A percentile compares a stretch with the other conserved stretches of the same genome.
Conservation (phyloP, 2,329 filamentous ascomycete genomes). For the Paecilomyces sp. region DNA sequence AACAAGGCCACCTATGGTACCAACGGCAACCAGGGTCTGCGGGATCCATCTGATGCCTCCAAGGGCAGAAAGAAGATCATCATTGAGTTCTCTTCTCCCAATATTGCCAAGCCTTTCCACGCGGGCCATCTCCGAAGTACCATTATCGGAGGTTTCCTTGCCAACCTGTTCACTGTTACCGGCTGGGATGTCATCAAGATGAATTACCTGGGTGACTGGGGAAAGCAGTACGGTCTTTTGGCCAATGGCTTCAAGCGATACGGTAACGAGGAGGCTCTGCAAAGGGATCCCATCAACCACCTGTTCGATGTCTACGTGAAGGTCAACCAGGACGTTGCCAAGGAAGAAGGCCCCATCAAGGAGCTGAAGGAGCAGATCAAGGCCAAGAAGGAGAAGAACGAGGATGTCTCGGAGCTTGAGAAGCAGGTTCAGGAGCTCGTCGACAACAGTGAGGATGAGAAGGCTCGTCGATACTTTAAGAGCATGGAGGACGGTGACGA, state of each 20-base stretch:
- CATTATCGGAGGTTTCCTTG: slow-evolving; percentile 60
- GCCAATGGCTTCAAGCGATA: slow-evolving; percentile 57
- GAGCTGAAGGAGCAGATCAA: slow-evolving; percentile 45
- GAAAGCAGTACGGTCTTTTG: slow-evolving; percentile 60
- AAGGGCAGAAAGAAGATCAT: slow-evolving; percentile 54
- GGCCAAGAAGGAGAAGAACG: slow-evolving; percentile 40
- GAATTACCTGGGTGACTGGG: slow-evolving; percentile 65
- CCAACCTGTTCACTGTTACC: slow-evolving; percentile 54
- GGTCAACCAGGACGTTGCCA: slow-evolving; percentile 51
- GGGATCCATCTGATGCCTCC: slow-evolving; percentile 49
- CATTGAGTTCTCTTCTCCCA: slow-evolving; percentile 60
- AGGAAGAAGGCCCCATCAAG: slow-evolving; percentile 53
- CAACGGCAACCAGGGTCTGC: slow-evolving; percentile 52
- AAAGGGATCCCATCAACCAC: slow-evolving; percentile 57
- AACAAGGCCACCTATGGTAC: slow-evolving; percentile 52
- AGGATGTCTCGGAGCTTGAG: slow-evolving; percentile 43
- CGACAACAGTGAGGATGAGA: slow-evolving; percentile 52
- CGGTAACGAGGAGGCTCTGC: slow-evolving; percentile 53
- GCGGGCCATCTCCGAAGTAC: slow-evolving; percentile 59
- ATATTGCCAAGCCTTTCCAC: slow-evolving; percentile 62
- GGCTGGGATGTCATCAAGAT: slow-evolving; percentile 58
- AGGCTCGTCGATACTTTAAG: slow-evolving; percentile 59
- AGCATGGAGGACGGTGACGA: slow-evolving; percentile 58
- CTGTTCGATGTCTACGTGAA: slow-evolving; percentile 61
- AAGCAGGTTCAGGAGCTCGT: slow-evolving; percentile 42